Evolutionary conservation across 2,329 filamentous ascomycete species (phyloP), one percentile per base, ranked within the genome.

Genomic region (Curvularia sp.): DNA sequence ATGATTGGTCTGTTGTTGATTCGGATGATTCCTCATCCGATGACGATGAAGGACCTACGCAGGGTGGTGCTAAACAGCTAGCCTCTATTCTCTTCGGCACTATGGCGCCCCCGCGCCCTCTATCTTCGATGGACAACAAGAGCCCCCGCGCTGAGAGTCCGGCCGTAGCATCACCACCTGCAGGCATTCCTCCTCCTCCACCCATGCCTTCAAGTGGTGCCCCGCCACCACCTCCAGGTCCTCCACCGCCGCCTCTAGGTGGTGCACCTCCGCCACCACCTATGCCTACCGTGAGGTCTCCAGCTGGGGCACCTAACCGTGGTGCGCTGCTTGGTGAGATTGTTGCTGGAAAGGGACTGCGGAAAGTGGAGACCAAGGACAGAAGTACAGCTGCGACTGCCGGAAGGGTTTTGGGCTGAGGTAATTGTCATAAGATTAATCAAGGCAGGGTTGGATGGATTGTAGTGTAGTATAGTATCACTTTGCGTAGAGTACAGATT

Each of bases 51-150:
- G 91, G 93, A 55, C 90, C 93, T 53, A 86, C 89, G 9, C 89
- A 91, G 18, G 90, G 90, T 50, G 92, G 92, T 54, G 95, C 95
- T 49, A 95, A 96, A 60, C 92, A 97, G 69, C 86, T 99, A 38
- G 95, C 95, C 15, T 96, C 92, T 6, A 95, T 97, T 60, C 84
- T 99, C 20, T 99, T 99, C 75, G 94, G 95, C 58, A 97, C 93
- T 51, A 98, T 99, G 93, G 94, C 87, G 9, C 94, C 95, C 39
- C 94, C 95, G 13, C 88, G 94, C 51, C 93, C 94, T 30, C 80
- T 97, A 44, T 96, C 92, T 20, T 90, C 92, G 6, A 88, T 91
- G 76, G 92, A 91, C 54, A 88, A 90, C 65, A 90, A 91, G 68
- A 80, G 79, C 56, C 77, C 82, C 39, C 56, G 76, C 74, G 56